Evolutionary conservation across 2,329 filamentous ascomycete genomes (phyloP).

Genomic region (Ceratocystiopsis minuta): DNA sequence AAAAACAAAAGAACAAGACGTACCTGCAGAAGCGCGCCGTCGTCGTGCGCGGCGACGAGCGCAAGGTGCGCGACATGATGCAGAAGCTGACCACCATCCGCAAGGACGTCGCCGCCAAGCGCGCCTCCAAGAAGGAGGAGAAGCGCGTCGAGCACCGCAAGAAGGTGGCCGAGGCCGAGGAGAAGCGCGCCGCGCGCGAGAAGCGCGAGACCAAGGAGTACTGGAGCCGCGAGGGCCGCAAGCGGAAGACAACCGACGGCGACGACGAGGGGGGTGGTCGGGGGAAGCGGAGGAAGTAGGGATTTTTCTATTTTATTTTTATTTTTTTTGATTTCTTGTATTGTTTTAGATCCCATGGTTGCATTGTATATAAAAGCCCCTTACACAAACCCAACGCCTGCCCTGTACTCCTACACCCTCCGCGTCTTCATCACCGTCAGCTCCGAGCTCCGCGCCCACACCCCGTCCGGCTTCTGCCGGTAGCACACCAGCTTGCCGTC

Average conservation of each 20-base stretch:
- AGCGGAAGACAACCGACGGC: constrained; percentile 27
- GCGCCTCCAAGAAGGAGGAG: constrained; percentile 74
- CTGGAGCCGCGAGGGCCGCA: constrained; percentile 79
- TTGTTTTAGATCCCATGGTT: no score
- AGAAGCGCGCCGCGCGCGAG: constrained; percentile 74
- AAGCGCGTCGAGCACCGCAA: constrained; percentile 61
- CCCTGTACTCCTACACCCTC: constrained; percentile 22
- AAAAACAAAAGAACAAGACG: constrained; percentile 60
- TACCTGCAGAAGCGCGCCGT: constrained; percentile 95
- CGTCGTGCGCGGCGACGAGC: constrained; percentile 76
- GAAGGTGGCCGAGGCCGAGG: constrained; percentile 63
- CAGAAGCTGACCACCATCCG: constrained; percentile 81
- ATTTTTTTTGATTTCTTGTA: no score
- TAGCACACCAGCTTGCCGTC: constrained; percentile 50
- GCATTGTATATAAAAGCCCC: no score
- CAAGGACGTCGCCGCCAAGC: constrained; percentile 78
- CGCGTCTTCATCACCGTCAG: constrained; percentile 37
- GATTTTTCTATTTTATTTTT: no score
- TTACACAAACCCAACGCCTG: no score
- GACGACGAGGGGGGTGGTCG: constrained; percentile 22
- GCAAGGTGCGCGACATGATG: constrained; percentile 72
- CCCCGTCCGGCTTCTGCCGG: constrained; percentile 35
- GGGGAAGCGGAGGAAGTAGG: constrained; percentile 13
- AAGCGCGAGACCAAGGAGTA: constrained; percentile 85
- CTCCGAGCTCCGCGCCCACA: constrained; percentile 43